These are phyloP conservation scores for Sordaria brevicollis DNA, from an alignment of 495 filamentous ascomycete species.

Conservation along the genomic window DNA sequence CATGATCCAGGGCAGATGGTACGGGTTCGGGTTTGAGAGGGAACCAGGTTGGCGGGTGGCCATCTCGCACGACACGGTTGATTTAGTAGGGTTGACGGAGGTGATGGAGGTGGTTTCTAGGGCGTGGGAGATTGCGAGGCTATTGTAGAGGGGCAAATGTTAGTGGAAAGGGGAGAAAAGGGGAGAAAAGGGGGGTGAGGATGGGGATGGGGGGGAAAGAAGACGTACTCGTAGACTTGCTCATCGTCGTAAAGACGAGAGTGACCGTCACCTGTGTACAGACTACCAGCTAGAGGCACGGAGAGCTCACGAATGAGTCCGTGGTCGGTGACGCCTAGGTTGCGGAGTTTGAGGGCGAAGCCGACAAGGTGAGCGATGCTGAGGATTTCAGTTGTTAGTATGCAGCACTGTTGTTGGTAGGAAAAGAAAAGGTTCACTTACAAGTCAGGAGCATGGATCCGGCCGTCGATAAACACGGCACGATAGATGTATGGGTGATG, in stretches of 20 bases:
- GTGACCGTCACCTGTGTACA: slow-evolving; percentile 89
- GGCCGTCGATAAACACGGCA: slow-evolving; percentile 88
- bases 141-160: slow-evolving; percentile 16
- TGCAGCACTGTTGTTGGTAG: slow-evolving; percentile 2
- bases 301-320: slow-evolving; percentile 88
- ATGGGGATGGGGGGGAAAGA: slow-evolving; percentile 1
- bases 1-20: slow-evolving; percentile 88
- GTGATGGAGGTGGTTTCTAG: slow-evolving; percentile 68
- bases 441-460: slow-evolving; percentile 89
- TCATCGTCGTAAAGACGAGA: slow-evolving; percentile 86
- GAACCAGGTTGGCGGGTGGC: slow-evolving; percentile 23
- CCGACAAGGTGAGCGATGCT: slow-evolving; percentile 83
- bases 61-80: slow-evolving; percentile 1
- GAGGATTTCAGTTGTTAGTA: neutral
- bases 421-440: slow-evolving; percentile 24
- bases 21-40: slow-evolving; percentile 57
- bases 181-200: neutral
- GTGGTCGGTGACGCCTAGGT: slow-evolving; percentile 84
- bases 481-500: slow-evolving; percentile 88
- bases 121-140: slow-evolving; percentile 73
- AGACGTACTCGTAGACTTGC: slow-evolving; percentile 69
- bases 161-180: slow-evolving; percentile 25
- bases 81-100: slow-evolving; percentile 21
- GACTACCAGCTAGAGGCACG: slow-evolving; percentile 74
- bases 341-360: slow-evolving; percentile 85